phyloP scores from a whole-genome alignment of 805 yeast species.

The Kluyveromyces dobzhanskii region DNA sequence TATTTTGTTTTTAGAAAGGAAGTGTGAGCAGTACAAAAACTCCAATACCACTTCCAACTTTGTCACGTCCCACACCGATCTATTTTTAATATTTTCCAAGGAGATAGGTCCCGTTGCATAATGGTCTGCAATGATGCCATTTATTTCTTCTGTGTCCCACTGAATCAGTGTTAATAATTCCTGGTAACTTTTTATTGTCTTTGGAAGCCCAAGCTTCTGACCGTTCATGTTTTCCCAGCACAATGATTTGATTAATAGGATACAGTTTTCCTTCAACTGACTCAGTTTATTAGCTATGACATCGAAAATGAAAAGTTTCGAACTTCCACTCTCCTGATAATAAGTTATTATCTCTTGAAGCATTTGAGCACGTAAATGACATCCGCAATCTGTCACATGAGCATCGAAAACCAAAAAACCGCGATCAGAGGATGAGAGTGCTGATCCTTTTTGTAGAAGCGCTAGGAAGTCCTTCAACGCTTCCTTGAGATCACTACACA shows the following conservation, averaged over 20 bases:
- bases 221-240: not conserved
- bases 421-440: not conserved
- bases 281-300: not conserved
- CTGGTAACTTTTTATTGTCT: not conserved
- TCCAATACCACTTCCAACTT: not conserved
- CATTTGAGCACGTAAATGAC: constrained; percentile 1
- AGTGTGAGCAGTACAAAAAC: constrained; percentile 1
- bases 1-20: not conserved
- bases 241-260: not conserved
- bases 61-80: not conserved
- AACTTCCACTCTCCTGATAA: not conserved
- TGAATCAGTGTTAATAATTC: not conserved
- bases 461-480: not conserved
- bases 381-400: constrained; percentile 1
- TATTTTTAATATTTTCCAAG: not conserved
- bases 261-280: not conserved
- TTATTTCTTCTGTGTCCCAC: not conserved
- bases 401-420: not conserved
- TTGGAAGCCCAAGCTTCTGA: not conserved
- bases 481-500: not conserved
- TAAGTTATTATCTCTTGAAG: not conserved
- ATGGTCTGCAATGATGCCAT: not conserved
- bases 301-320: not conserved
- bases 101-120: not conserved
- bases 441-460: not conserved